A percentile compares a stretch with the other conserved stretches of the same genome.
phyloP scores from a whole-genome alignment of 2,329 filamentous ascomycete species.

The Emydomyces testavorans region DNA sequence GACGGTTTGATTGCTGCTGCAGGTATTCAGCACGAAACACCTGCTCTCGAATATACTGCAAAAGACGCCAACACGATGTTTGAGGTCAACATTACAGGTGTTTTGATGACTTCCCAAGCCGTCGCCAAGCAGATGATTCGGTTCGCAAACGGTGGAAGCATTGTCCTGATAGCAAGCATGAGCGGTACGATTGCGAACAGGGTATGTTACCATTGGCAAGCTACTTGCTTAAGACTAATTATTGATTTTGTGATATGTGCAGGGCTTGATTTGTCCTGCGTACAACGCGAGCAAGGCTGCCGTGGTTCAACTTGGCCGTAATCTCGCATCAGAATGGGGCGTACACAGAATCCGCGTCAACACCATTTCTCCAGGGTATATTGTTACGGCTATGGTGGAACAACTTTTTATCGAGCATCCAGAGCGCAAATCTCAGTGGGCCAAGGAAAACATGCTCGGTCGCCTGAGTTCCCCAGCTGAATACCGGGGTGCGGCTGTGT shows the following conservation, averaged over 20 bases:
- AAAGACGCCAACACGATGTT: constrained; percentile 53
- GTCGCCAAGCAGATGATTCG: constrained; percentile 43
- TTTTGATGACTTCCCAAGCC: constrained; percentile 54
- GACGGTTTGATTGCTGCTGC: constrained; percentile 69
- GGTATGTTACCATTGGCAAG: constrained; percentile 27
- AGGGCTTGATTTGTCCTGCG: constrained; percentile 39
- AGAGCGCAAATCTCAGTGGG: constrained; percentile 68
- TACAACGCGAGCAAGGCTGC: constrained; percentile 41
- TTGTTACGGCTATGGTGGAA: constrained; percentile 38
- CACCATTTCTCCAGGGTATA: constrained; percentile 39
- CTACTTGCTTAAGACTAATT: no score
- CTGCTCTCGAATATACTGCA: constrained; percentile 64
- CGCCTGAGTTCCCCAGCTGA: constrained; percentile 56
- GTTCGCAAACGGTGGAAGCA: constrained; percentile 46
- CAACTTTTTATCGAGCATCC: constrained; percentile 50
- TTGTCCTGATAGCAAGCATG: constrained; percentile 53
- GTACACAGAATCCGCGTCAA: constrained; percentile 40
- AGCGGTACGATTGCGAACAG: constrained; percentile 49
- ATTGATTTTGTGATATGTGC: not conserved
- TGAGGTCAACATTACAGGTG: constrained; percentile 50
- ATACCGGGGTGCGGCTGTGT: constrained; percentile 48
- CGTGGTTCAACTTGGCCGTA: constrained; percentile 38
- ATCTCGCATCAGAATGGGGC: constrained; percentile 41
- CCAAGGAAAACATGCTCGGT: constrained; percentile 73
- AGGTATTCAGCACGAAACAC: constrained; percentile 65